phyloP scores from a whole-genome alignment of 2,329 filamentous ascomycete genomes.

The Talaromyces verruculosus region DNA sequence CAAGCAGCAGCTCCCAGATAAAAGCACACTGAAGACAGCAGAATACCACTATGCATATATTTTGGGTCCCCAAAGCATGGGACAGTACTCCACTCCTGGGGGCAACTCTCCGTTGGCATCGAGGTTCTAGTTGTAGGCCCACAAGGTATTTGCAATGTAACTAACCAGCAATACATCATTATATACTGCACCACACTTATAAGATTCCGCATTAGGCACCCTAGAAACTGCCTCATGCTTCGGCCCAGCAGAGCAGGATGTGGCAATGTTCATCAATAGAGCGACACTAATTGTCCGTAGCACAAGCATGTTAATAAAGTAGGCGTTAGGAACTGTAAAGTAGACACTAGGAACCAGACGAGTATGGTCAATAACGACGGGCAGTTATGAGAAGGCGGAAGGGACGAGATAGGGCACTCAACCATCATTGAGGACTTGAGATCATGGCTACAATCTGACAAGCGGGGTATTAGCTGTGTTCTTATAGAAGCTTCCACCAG shows the following conservation, averaged over 20 bases:
- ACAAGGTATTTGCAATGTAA: conserved; percentile 37
- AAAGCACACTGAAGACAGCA: conserved; percentile 37
- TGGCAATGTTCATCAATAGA: background rate
- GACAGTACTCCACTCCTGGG: conserved; percentile 42
- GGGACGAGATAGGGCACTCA: no score
- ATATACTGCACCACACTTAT: conserved; percentile 32
- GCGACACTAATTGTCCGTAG: background rate
- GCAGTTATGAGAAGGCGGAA: no score
- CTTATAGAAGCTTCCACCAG: no score
- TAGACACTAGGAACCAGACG: background rate
- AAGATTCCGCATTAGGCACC: conserved; percentile 30
- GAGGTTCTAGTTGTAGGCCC: conserved; percentile 50
- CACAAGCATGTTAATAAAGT: background rate
- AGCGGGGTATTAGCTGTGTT: no score
- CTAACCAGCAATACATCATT: conserved; percentile 37
- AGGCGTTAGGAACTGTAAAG: background rate
- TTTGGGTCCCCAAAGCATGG: conserved; percentile 47
- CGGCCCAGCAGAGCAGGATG: conserved; percentile 33
- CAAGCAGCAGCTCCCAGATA: conserved; percentile 37
- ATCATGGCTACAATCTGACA: no score
- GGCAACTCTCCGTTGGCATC: conserved; percentile 32
- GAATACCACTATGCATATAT: conserved; percentile 37
- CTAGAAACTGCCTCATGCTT: conserved; percentile 28
- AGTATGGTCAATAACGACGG: background rate
- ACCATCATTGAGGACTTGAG: no score